Evolutionary conservation across 805 yeast species (phyloP).

Genomic region (Dipodascus albidus): DNA sequence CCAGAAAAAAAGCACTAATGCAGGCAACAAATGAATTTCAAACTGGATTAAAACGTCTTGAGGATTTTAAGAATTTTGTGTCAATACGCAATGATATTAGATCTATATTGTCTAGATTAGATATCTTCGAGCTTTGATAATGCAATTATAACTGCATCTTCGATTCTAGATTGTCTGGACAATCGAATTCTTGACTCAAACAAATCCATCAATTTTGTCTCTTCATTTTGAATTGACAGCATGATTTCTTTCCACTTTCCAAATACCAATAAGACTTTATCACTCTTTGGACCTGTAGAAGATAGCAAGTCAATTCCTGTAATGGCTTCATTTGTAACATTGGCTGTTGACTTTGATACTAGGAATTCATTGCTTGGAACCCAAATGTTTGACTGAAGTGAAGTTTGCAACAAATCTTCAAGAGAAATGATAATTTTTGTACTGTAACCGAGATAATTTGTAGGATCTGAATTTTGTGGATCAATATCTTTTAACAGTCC

Average conservation of each 20-base stretch:
- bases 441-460: neutral
- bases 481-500: slow-evolving; percentile 67
- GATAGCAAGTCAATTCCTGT: neutral
- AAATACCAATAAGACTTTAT: slow-evolving; percentile 39
- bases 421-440: neutral
- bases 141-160: slow-evolving; percentile 53
- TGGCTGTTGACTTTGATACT: neutral
- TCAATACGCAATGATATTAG: too few species aligned
- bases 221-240: slow-evolving; percentile 43
- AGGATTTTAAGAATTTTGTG: neutral
- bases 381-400: neutral
- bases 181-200: slow-evolving; percentile 53
- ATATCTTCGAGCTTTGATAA: slow-evolving; percentile 1
- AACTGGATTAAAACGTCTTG: too few species aligned
- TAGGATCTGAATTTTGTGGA: slow-evolving; percentile 1
- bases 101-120: neutral
- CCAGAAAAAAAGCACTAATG: too few species aligned
- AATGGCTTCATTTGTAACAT: neutral
- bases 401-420: neutral
- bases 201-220: slow-evolving; percentile 47
- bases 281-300: neutral
- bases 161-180: slow-evolving; percentile 48
- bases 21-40: too few species aligned
- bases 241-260: slow-evolving; percentile 53
- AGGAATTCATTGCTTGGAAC: neutral